phyloP scores from a whole-genome alignment of 441 rosid genomes.

The Cnidoscolus chayamansa region DNA sequence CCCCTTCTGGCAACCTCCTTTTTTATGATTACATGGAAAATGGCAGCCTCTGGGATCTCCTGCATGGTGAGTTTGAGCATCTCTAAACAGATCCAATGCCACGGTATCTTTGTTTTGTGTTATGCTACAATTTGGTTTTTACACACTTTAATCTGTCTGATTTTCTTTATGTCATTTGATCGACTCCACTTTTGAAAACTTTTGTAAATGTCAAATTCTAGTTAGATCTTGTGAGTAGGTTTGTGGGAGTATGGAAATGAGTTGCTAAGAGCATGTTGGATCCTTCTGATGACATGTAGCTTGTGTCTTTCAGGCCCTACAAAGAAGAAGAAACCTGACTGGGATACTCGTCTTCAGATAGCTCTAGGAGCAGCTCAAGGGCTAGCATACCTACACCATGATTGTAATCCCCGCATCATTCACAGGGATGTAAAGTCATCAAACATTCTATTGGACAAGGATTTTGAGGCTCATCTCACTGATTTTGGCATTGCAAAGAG shows the following conservation, averaged over 20 bases:
- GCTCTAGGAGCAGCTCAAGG: conserved; percentile 97
- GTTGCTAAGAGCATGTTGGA: not conserved
- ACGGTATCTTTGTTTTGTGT: not conserved
- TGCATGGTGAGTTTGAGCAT: conserved; percentile 56
- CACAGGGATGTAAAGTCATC: conserved; percentile 96
- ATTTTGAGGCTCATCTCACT: conserved; percentile 86
- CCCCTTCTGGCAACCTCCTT: conserved; percentile 78
- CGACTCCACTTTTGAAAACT: not conserved
- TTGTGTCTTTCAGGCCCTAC: conserved; percentile 49
- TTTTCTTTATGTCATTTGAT: not conserved
- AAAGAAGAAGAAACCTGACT: conserved; percentile 77
- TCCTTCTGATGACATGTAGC: not conserved
- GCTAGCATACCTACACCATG: conserved; percentile 86
- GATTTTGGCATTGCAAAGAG: conserved; percentile 97
- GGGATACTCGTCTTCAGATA: conserved; percentile 81
- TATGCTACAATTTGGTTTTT: not conserved
- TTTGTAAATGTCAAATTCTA: not conserved
- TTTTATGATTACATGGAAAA: conserved; percentile 97
- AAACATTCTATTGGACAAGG: conserved; percentile 82
- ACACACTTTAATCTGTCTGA: too few relatives aligned
- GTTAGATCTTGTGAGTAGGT: not conserved
- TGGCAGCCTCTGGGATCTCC: conserved; percentile 97
- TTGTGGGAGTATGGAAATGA: not conserved
- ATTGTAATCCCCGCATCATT: conserved; percentile 91
- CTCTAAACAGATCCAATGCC: not conserved